phyloP scores from a whole-genome alignment of 2,329 filamentous ascomycete genomes.

The Fusarium liriodendri region DNA sequence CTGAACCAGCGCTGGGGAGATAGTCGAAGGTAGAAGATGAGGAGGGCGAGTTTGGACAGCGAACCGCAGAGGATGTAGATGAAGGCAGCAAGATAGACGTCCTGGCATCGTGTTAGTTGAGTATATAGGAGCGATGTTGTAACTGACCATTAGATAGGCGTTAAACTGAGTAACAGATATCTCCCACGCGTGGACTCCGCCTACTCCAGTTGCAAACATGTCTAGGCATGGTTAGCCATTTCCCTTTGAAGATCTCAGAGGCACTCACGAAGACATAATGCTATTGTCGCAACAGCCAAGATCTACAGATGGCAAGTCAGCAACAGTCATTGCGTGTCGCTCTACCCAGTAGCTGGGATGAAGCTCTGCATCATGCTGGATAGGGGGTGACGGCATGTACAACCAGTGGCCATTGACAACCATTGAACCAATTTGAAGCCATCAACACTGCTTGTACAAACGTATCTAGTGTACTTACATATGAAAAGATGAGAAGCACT shows the following conservation, averaged over 20 bases:
- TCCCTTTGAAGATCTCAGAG: background rate
- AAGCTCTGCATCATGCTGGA: background rate
- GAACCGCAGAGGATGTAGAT: slow-evolving; percentile 51
- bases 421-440: background rate
- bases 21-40: slow-evolving; percentile 53
- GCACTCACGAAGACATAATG: slow-evolving; percentile 32
- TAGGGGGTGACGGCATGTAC: background rate
- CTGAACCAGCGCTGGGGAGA: slow-evolving; percentile 51
- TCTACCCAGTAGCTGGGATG: background rate
- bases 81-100: slow-evolving; percentile 42
- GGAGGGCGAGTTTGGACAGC: slow-evolving; percentile 52
- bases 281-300: slow-evolving; percentile 31
- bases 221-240: slow-evolving; percentile 27
- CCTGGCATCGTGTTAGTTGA: slow-evolving; percentile 23
- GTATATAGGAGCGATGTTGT: fast-evolving
- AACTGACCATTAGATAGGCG: slow-evolving; percentile 39
- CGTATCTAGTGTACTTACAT: slow-evolving; percentile 11
- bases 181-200: slow-evolving; percentile 48
- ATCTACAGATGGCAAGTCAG: slow-evolving; percentile 18
- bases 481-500: slow-evolving; percentile 33
- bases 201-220: slow-evolving; percentile 42
- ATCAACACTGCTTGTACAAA: background rate
- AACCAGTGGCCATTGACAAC: background rate
- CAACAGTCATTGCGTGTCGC: background rate
- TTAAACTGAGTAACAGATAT: slow-evolving; percentile 44